Evolutionary conservation across 345 rosid genomes (phyloP).

Genomic region (Citrus hindsii): DNA sequence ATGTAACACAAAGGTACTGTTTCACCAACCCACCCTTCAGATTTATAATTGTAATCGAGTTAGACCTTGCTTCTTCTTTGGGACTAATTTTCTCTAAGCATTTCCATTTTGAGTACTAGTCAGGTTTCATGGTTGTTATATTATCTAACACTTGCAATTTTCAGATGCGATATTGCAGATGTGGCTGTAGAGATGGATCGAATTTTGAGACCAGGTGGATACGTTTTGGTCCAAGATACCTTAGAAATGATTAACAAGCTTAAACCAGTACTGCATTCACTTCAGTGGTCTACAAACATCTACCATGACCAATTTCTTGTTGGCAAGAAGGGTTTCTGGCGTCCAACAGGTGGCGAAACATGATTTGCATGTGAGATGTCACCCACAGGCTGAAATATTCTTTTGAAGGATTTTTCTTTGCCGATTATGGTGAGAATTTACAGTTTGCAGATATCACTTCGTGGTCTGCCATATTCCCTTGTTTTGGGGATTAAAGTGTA

Average conservation of each 20-base stretch:
- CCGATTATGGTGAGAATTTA: neutral
- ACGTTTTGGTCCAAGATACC: constrained; percentile 71
- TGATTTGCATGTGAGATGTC: neutral
- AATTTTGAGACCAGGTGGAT: constrained; percentile 77
- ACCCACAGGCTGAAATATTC: neutral
- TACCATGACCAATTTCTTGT: constrained; percentile 66
- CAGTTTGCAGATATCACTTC: neutral
- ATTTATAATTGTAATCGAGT: neutral
- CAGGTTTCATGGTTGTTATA: neutral
- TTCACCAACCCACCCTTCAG: neutral
- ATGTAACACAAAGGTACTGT: constrained; percentile 47
- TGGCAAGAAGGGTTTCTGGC: constrained; percentile 78
- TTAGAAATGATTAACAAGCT: constrained; percentile 53
- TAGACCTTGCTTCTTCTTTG: neutral
- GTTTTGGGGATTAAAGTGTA: neutral
- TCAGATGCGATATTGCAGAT: constrained; percentile 61
- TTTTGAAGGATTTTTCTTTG: neutral
- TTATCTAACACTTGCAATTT: neutral
- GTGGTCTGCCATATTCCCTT: neutral
- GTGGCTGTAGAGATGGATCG: constrained; percentile 76
- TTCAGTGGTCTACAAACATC: constrained; percentile 61
- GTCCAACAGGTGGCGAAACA: constrained; percentile 34
- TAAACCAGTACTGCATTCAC: constrained; percentile 44
- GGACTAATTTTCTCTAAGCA: neutral
- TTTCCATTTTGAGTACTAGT: neutral